Percentiles rank a stretch among this genome's conserved stretches.
Conservation (phyloP, 768 basidiomycete genomes). For the Rhodocollybia butyracea region DNA sequence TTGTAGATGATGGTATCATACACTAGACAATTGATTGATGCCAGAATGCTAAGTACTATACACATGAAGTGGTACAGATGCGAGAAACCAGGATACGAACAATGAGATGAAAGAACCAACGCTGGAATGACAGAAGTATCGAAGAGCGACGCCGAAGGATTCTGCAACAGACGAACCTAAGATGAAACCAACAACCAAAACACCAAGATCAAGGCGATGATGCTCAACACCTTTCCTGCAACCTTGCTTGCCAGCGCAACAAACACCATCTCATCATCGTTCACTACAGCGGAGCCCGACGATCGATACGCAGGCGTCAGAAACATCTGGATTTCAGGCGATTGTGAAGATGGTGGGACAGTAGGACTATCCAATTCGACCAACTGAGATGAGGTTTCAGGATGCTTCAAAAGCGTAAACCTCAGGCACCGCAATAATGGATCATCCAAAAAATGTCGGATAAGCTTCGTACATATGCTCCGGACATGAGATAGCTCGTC, state of each 20-base stretch:
- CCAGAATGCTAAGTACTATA: too few species aligned
- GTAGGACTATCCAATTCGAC: background rate
- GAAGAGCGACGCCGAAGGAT: too few species aligned
- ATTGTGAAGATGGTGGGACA: background rate
- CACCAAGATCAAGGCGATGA: background rate
- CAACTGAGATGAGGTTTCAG: background rate
- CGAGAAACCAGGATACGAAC: background rate
- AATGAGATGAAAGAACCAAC: background rate
- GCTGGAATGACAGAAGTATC: too few species aligned
- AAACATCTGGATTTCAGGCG: background rate
- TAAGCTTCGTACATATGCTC: background rate
- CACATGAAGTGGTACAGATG: background rate
- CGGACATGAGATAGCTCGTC: background rate
- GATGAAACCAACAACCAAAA: conserved; percentile 1
- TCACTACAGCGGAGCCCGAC: background rate
- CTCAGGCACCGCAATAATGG: background rate
- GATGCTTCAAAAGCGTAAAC: background rate
- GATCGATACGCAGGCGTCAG: background rate
- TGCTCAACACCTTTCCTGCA: background rate
- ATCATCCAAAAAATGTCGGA: background rate
- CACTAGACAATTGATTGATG: too few species aligned
- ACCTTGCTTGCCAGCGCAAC: background rate
- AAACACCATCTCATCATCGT: background rate
- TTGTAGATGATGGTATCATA: too few species aligned
- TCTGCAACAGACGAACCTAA: too few species aligned